phyloP scores from a whole-genome alignment of 805 yeast genomes.

The Saccharomycopsis fermentans region DNA sequence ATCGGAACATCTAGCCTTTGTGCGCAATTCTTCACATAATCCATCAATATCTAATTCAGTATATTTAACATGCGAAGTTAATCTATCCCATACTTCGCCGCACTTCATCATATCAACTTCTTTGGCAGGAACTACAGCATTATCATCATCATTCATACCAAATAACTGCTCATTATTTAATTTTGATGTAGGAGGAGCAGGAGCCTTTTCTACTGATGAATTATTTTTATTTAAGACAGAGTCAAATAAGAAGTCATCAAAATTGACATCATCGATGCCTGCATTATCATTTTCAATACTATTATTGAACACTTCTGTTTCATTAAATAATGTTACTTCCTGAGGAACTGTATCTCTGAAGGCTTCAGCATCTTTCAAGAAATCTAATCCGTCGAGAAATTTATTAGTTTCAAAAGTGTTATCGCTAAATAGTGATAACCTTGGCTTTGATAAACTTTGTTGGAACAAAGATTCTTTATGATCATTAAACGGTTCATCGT shows the following conservation, averaged over 20 bases:
- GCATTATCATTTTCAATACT: slow-evolving; percentile 4
- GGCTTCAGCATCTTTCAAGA: slow-evolving; percentile 10
- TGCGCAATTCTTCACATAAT: slow-evolving; percentile 76
- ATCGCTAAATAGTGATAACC: slow-evolving; percentile 24
- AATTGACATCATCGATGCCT: not conserved
- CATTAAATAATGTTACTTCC: not conserved
- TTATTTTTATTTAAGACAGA: not conserved
- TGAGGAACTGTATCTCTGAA: slow-evolving; percentile 19
- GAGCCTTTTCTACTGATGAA: not conserved
- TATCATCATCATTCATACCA: slow-evolving; percentile 26
- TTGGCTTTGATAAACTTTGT: slow-evolving; percentile 34
- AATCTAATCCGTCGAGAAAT: slow-evolving; percentile 14
- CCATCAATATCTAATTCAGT: slow-evolving; percentile 92
- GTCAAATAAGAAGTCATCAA: slow-evolving; percentile 6
- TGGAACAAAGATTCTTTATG: slow-evolving; percentile 36
- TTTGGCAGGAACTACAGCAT: slow-evolving; percentile 56
- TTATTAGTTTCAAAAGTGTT: slow-evolving; percentile 13
- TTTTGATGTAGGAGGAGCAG: not conserved
- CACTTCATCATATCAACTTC: slow-evolving; percentile 57
- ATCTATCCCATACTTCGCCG: slow-evolving; percentile 93
- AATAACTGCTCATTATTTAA: slow-evolving; percentile 19
- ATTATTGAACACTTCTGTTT: slow-evolving; percentile 1
- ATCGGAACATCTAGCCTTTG: slow-evolving; percentile 93
- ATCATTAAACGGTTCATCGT: slow-evolving; percentile 23
- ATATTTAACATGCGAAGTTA: slow-evolving; percentile 87